Evolutionary conservation across 257 asterid species (phyloP).

Genomic region (Rauvolfia tetraphylla): DNA sequence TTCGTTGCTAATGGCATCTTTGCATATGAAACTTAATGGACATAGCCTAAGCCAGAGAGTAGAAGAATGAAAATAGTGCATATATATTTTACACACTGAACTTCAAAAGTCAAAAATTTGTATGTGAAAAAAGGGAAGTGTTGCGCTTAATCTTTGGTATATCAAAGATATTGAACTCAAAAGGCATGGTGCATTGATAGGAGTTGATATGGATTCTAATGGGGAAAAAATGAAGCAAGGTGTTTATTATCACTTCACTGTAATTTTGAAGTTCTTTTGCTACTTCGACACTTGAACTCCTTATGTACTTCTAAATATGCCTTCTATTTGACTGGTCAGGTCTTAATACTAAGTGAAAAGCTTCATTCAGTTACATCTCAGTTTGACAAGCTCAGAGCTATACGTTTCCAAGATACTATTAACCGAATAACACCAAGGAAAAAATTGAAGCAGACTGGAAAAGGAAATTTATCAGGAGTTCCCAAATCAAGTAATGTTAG

Average conservation of each 20-base stretch:
- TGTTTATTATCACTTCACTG: background rate
- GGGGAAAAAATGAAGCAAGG: background rate
- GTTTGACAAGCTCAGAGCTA: slow-evolving; percentile 90
- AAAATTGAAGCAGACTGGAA: slow-evolving; percentile 42
- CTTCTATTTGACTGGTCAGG: slow-evolving; percentile 40
- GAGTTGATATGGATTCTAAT: background rate
- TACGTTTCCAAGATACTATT: slow-evolving; percentile 88
- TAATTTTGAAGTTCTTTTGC: background rate
- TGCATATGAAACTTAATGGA: background rate
- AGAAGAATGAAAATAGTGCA: background rate
- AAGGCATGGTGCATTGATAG: background rate
- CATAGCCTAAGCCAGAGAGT: background rate
- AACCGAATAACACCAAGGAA: slow-evolving; percentile 78
- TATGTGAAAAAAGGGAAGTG: background rate
- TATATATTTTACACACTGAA: background rate
- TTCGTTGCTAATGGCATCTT: background rate
- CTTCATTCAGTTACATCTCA: slow-evolving; percentile 82
- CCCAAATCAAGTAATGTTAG: slow-evolving; percentile 31
- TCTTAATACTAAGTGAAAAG: slow-evolving; percentile 83
- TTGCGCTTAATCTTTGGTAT: background rate
- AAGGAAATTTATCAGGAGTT: slow-evolving; percentile 30
- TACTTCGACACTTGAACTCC: background rate
- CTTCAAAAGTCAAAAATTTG: background rate
- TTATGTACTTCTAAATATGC: background rate
- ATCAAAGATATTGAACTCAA: background rate